Evolutionary conservation across 805 yeast species (phyloP), one percentile per base, ranked within the genome.

Genomic region (Yamadazyma endophytica): DNA sequence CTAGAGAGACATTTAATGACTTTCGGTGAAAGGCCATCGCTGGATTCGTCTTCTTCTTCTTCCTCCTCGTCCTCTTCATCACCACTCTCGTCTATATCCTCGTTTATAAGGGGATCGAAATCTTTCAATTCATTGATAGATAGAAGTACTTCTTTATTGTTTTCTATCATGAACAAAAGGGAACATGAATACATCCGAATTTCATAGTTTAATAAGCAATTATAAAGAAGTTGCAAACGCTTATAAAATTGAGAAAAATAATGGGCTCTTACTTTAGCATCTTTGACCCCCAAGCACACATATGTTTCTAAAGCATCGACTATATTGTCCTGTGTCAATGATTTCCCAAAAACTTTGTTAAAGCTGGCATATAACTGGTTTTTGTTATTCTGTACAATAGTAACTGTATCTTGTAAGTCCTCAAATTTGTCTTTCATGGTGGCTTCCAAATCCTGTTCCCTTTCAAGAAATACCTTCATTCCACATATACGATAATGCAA

Each of bases 401-500:
- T 30, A 6, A 36, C 26, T 9, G 31, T 18, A 2, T 17, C 14
- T 2, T 17, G 21, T 12, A 38, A 16, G 25, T 31, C 33, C n/a
- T n/a, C n/a, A n/a, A n/a, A n/a, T 13, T 16, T 4, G 17, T 39
- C 17, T 44, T 36, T 9, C 7, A 11, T 12, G 26, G 13, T 33
- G 21, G n/a, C n/a, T 4, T 29, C 32, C 16, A 22, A 11, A 5
- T 37, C 29, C 2, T 31, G 5, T 3, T 21, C 9, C 11, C 9
- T 2, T 2, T 9, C 13, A 13, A 26, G 26, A 41, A 54, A 67
- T 4, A 81, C 55, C 39, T 79, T 79, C 90, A 90, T 84, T 0
- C 98, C 98, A 46, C 97, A 89, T 3, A 90, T 75, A 37, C 98
- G 64, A 42, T 82, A 78, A 12, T 77, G 71, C 9, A 85, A 61